phyloP scores from a whole-genome alignment of 371 early-diverging fungal species.

The Mortierella sp. region DNA sequence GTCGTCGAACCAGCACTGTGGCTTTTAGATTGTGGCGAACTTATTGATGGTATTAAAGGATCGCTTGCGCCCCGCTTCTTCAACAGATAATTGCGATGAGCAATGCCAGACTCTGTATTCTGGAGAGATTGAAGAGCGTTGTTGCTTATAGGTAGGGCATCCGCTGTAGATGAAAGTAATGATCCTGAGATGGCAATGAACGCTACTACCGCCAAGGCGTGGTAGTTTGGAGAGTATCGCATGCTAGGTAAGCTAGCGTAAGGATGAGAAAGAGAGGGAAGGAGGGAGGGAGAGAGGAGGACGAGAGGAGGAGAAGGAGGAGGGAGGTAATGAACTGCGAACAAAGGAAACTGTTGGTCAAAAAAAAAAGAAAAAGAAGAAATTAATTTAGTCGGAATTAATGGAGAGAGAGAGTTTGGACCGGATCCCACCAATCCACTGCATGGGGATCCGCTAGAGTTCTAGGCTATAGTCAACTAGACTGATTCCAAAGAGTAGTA shows the following conservation, averaged over 20 bases:
- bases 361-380: background rate
- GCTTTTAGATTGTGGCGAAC: constrained; percentile 4
- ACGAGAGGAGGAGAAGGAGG: background rate
- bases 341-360: background rate
- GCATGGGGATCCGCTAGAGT: background rate
- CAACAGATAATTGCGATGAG: background rate
- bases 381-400: background rate
- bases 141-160: constrained; percentile 10
- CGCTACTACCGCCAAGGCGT: constrained; percentile 15
- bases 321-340: background rate
- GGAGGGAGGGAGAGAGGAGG: background rate
- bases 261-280: background rate
- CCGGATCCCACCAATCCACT: constrained; percentile 4
- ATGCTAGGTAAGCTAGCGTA: background rate
- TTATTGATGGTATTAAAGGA: background rate
- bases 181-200: constrained; percentile 14
- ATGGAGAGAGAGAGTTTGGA: constrained; percentile 13
- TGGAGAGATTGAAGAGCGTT: background rate
- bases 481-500: background rate
- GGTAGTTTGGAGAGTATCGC: constrained; percentile 12
- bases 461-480: background rate
- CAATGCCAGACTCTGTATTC: background rate
- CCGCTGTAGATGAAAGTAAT: constrained; percentile 3
- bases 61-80: background rate
- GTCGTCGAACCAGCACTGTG: background rate